These are phyloP conservation scores for Orobanche coerulescens DNA, from an alignment of 257 asterid species.

Conservation along the genomic window DNA sequence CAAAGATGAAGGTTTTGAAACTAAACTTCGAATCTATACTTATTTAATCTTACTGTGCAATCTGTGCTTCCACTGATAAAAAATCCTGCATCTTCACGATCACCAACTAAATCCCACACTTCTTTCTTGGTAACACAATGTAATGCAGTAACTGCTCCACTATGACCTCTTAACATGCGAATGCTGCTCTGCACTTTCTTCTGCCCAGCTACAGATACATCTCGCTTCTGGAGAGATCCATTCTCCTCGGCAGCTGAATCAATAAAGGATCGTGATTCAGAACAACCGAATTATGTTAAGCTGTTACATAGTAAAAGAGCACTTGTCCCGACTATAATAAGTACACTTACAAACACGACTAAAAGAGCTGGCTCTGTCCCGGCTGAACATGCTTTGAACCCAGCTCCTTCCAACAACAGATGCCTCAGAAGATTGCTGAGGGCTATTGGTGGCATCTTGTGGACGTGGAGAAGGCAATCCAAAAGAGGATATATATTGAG, in stretches of 20 bases:
- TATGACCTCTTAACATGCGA: slow-evolving; percentile 87
- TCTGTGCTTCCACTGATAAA: slow-evolving; percentile 96
- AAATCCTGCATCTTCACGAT: slow-evolving; percentile 94
- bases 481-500: slow-evolving; percentile 51
- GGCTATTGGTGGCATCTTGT: slow-evolving; percentile 53
- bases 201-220: slow-evolving; percentile 60
- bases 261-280: slow-evolving; percentile 21
- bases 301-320: slow-evolving; percentile 6
- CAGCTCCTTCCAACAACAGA: slow-evolving; percentile 91
- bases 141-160: slow-evolving; percentile 80
- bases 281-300: slow-evolving; percentile 16
- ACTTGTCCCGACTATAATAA: slow-evolving; percentile 46
- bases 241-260: slow-evolving; percentile 47
- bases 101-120: slow-evolving; percentile 95
- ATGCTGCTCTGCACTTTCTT: slow-evolving; percentile 75
- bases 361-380: slow-evolving; percentile 74
- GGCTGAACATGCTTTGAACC: slow-evolving; percentile 98
- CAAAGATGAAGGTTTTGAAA: neutral
- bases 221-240: slow-evolving; percentile 62
- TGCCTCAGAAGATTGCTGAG: slow-evolving; percentile 76
- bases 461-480: slow-evolving; percentile 87
- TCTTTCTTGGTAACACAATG: slow-evolving; percentile 94
- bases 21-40: slow-evolving; percentile 7
- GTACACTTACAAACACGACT: slow-evolving; percentile 58
- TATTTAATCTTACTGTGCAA: slow-evolving; percentile 53